Conservation (phyloP, 1,284 basidiomycete species). For the Melampsora americana region DNA sequence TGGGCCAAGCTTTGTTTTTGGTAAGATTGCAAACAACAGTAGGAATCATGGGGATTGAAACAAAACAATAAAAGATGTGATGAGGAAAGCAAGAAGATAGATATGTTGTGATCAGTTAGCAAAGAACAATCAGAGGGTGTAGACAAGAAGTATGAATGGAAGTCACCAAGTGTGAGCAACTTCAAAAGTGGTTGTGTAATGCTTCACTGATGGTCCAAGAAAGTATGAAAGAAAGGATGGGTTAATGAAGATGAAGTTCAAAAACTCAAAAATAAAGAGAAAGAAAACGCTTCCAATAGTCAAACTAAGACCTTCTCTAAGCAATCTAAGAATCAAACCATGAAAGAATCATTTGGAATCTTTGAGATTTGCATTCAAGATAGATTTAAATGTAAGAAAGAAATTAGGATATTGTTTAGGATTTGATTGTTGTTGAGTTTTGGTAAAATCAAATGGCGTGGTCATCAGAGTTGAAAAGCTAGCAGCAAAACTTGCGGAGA, state of each 20-base stretch:
- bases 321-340: constrained; percentile 74
- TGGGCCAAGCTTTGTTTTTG: no score
- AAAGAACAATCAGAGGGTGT: no score
- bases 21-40: no score
- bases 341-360: constrained; percentile 69
- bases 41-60: no score
- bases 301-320: constrained; percentile 81
- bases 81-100: no score
- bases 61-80: no score
- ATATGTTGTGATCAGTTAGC: no score
- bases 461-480: constrained; percentile 50
- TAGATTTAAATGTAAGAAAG: neutral
- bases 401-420: constrained; percentile 53
- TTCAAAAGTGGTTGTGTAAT: no score
- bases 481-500: constrained; percentile 48
- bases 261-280: neutral
- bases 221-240: neutral
- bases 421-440: constrained; percentile 49
- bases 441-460: constrained; percentile 52
- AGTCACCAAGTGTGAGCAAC: no score
- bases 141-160: no score
- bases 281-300: constrained; percentile 68
- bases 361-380: neutral
- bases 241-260: no score
- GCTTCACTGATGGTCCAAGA: constrained; percentile 5